These are phyloP conservation scores for Pulveroboletus frians DNA, from an alignment of 768 basidiomycete genomes.

Conservation along the genomic window DNA sequence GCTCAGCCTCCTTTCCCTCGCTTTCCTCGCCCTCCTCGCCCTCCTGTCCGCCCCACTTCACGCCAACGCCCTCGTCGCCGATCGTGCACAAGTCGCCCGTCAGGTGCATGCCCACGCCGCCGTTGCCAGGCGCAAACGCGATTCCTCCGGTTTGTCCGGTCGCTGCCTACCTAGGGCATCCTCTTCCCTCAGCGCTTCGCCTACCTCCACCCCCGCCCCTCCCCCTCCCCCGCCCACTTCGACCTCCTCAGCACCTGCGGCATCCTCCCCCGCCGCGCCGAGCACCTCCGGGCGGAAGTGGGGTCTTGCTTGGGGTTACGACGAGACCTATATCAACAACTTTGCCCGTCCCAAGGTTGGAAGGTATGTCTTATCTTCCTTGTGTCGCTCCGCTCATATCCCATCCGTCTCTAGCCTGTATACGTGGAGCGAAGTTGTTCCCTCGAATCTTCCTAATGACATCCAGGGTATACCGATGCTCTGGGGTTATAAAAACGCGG, in stretches of 20 bases:
- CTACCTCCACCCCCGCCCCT: slow-evolving; percentile 7
- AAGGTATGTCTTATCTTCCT: slow-evolving; percentile 32
- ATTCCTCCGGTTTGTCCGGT: slow-evolving; percentile 31
- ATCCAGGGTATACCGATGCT: slow-evolving; percentile 57
- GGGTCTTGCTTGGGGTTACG: background rate
- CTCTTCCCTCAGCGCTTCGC: slow-evolving; percentile 8
- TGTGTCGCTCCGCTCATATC: background rate
- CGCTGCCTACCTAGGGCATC: slow-evolving; percentile 56
- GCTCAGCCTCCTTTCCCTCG: slow-evolving; percentile 53
- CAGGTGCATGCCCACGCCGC: slow-evolving; percentile 41
- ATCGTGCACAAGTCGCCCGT: slow-evolving; percentile 38
- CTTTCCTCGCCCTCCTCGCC: slow-evolving; percentile 53
- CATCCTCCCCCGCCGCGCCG: slow-evolving; percentile 19
- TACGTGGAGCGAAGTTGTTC: slow-evolving; percentile 55
- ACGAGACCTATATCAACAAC: slow-evolving; percentile 39
- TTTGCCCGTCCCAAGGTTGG: slow-evolving; percentile 41
- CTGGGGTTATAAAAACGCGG: slow-evolving; percentile 52
- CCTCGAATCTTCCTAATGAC: slow-evolving; percentile 34
- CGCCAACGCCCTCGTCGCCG: slow-evolving; percentile 49
- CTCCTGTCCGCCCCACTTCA: slow-evolving; percentile 43
- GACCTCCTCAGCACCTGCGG: slow-evolving; percentile 6
- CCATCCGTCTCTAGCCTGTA: slow-evolving; percentile 40
- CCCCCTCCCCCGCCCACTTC: slow-evolving; percentile 1
- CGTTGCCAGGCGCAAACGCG: slow-evolving; percentile 46
- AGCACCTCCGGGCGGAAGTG: background rate